A percentile compares a stretch with the other conserved stretches of the same genome.
These are phyloP conservation scores for Clavulina sp. DNA, from an alignment of 768 basidiomycete genomes.

Conservation along the genomic window DNA sequence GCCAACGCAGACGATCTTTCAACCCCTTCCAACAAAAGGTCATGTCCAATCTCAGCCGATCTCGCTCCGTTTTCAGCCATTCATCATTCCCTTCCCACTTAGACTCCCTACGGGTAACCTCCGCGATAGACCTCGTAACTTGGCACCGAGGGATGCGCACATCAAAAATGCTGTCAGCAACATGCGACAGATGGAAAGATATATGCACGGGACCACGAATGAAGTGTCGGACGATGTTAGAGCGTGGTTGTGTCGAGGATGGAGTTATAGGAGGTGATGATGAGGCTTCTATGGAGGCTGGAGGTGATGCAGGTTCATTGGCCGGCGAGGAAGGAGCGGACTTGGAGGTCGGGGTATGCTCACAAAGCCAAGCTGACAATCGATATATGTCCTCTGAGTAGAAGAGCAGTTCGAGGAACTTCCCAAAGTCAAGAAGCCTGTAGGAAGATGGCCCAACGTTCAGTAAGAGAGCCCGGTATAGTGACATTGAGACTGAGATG, in stretches of 20 bases:
- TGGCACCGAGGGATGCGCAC: conserved; percentile 43
- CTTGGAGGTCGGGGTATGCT: conserved; percentile 21
- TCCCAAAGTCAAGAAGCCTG: conserved; percentile 38
- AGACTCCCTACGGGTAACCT: conserved; percentile 11
- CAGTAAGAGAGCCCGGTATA: conserved; percentile 1
- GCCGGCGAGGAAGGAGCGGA: not conserved
- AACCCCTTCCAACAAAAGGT: conserved; percentile 49
- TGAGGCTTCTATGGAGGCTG: conserved; percentile 8
- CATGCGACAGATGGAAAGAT: conserved; percentile 27
- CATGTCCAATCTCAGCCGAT: conserved; percentile 37
- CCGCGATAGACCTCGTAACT: conserved; percentile 21
- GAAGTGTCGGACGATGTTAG: conserved; percentile 28
- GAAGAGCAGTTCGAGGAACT: conserved; percentile 36
- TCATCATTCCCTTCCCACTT: conserved; percentile 10
- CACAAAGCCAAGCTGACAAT: conserved; percentile 27
- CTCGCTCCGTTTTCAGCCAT: conserved; percentile 28
- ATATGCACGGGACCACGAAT: conserved; percentile 22
- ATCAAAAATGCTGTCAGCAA: conserved; percentile 41
- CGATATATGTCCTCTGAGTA: conserved; percentile 27
- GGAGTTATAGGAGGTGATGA: conserved; percentile 13
- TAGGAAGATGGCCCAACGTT: not conserved
- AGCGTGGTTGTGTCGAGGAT: conserved; percentile 18
- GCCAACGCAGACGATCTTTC: conserved; percentile 38
- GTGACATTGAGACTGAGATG: conserved; percentile 8
- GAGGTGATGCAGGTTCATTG: conserved; percentile 19